These are phyloP conservation scores for Fusarium papillatum DNA, from an alignment of 2,329 filamentous ascomycete genomes.

Conservation along the genomic window DNA sequence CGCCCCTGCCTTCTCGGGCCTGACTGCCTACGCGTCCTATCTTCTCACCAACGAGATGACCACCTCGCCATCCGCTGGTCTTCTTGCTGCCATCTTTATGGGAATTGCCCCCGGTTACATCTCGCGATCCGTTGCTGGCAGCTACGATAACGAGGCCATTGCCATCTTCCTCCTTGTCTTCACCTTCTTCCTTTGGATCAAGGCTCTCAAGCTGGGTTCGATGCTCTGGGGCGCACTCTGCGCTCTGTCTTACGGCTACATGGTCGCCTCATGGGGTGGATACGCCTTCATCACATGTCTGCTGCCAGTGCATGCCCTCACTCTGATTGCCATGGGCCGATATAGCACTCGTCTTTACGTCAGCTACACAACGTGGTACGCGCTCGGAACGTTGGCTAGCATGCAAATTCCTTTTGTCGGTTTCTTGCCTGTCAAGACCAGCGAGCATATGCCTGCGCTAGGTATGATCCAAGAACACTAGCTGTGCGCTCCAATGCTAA, in stretches of 20 bases:
- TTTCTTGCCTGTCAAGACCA: constrained; percentile 95
- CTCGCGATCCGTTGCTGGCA: constrained; percentile 96
- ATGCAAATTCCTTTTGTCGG: constrained; percentile 99
- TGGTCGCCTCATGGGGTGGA: constrained; percentile 99
- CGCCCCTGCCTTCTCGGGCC: constrained; percentile 92
- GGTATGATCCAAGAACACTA: constrained; percentile 63
- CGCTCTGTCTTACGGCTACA: constrained; percentile 98
- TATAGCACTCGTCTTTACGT: constrained; percentile 96
- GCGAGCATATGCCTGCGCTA: constrained; percentile 97
- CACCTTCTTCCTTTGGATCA: constrained; percentile 99
- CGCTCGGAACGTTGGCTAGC: constrained; percentile 93
- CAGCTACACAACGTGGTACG: constrained; percentile 98
- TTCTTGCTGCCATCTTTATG: constrained; percentile 96
- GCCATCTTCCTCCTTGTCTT: constrained; percentile 99
- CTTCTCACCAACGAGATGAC: constrained; percentile 98
- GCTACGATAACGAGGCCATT: constrained; percentile 99
- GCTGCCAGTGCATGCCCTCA: constrained; percentile 93
- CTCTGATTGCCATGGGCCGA: constrained; percentile 95
- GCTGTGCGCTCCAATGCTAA: constrained; percentile 12
- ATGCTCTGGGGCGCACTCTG: constrained; percentile 97
- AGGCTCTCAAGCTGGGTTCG: constrained; percentile 95
- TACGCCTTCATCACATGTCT: constrained; percentile 99
- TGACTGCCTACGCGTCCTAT: constrained; percentile 94
- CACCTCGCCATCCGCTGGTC: constrained; percentile 92
- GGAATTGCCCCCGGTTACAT: constrained; percentile 98